Base-by-base conservation (phyloP, 2,329 filamentous ascomycete species). In the Cordyceps pruinosa region DNA sequence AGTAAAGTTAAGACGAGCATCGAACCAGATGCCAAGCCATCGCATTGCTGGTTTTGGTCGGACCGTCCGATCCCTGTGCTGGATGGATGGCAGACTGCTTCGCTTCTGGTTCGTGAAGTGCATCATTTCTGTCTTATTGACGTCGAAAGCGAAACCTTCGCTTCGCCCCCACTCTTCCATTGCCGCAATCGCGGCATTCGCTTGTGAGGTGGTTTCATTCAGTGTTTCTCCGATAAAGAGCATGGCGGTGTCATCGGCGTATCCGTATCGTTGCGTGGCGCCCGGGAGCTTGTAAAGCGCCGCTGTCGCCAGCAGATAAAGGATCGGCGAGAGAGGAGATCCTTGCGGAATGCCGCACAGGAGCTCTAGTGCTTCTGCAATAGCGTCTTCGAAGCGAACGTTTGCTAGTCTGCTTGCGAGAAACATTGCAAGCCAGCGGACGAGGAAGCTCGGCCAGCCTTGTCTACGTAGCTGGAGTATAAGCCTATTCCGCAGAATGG, bases 21-120 rank as follows among this genome's bases (percentile, higher is more conserved):
- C 61, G 21, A 65, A 58, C 48, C 53, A 62, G 44, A 65, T 47
- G 12, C 63, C 64, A 8, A 66, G 59, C 62, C 60, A 66, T 17
- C 56, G 53, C 32, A 65, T 59, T 10, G 61, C 53, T 7, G 49
- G n/a, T 35, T 49, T 47, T 5, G 56, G 46, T 26, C 53, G 23
- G 17, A 53, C 58, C 13, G 46, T 30, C 4, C 26, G 46, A 21
- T 50, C 42, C 26, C 42, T 30, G 44, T 60, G 51, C 37, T 50
- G 28, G 35, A 61, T 54, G 4, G 46, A 17, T 8, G 44, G 51
- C 49, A 35, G 7, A 23, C 12, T 53, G 30, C 21, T 56, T 32
- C 46, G 44, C 47, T 21, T 37, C 13, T 48, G 58, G 37, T 30
- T 45, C 6, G 56, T 53, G 49, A 65, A 63, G 44, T 66, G 58